phyloP scores from a whole-genome alignment of 2,329 filamentous ascomycete species.

The Fusarium mundagurra region DNA sequence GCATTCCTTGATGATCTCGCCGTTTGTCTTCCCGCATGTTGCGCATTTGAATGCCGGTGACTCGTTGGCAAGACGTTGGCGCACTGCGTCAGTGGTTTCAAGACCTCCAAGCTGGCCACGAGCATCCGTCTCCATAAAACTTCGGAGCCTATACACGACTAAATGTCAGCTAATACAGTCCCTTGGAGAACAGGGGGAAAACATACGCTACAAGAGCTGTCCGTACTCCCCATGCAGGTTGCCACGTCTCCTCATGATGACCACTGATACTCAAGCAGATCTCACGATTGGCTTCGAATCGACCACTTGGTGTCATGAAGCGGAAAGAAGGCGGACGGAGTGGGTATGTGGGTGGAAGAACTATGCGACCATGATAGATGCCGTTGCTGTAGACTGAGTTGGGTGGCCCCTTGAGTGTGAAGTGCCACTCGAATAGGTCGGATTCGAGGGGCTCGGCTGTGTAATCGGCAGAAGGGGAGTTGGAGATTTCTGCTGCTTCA shows the following conservation, averaged over 20 bases:
- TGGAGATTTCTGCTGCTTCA: slow-evolving; percentile 88
- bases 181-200: background rate
- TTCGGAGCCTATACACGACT: slow-evolving; percentile 64
- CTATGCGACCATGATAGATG: slow-evolving; percentile 95
- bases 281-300: slow-evolving; percentile 96
- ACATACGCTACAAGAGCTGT: slow-evolving; percentile 79
- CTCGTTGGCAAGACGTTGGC: slow-evolving; percentile 74
- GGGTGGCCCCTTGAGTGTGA: slow-evolving; percentile 92
- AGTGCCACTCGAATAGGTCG: slow-evolving; percentile 99
- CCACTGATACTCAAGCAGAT: slow-evolving; percentile 95
- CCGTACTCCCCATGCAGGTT: slow-evolving; percentile 95
- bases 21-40: slow-evolving; percentile 76
- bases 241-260: slow-evolving; percentile 98
- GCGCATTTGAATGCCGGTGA: slow-evolving; percentile 74
- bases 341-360: slow-evolving; percentile 89
- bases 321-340: slow-evolving; percentile 94
- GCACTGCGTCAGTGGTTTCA: slow-evolving; percentile 75
- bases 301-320: slow-evolving; percentile 89
- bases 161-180: background rate
- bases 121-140: slow-evolving; percentile 92
- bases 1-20: slow-evolving; percentile 77
- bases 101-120: slow-evolving; percentile 90
- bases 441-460: slow-evolving; percentile 84
- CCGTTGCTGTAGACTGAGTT: slow-evolving; percentile 81
- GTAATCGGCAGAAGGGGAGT: slow-evolving; percentile 84